A percentile compares a stretch with the other conserved stretches of the same genome.
These are phyloP conservation scores for Luvunga scandens DNA, from an alignment of 345 rosid genomes.

Conservation along the genomic window DNA sequence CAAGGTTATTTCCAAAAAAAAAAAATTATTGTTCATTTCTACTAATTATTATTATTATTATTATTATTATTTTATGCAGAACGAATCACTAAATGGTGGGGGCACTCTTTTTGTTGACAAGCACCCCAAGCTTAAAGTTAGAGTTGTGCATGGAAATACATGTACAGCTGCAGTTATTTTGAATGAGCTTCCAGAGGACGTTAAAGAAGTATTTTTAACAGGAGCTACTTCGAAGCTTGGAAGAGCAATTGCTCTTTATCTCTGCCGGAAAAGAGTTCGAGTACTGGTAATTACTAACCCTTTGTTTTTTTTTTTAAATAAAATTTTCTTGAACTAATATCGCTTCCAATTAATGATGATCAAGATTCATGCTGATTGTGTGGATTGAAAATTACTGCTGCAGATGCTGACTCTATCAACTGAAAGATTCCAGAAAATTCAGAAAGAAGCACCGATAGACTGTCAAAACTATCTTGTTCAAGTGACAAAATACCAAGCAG, in stretches of 20 bases:
- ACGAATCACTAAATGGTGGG: conserved; percentile 94
- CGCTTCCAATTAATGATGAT: background rate
- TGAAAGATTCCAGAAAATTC: conserved; percentile 86
- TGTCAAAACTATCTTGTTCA: conserved; percentile 80
- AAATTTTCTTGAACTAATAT: too few species aligned
- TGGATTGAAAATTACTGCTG: background rate
- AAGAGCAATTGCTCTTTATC: conserved; percentile 93
- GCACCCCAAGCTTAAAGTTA: conserved; percentile 69
- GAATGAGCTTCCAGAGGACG: conserved; percentile 66
- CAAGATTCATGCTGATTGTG: background rate
- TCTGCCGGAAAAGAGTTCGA: conserved; percentile 69
- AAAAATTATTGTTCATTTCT: too few species aligned
- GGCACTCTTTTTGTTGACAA: conserved; percentile 88
- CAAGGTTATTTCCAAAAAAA: too few species aligned
- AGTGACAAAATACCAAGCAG: conserved; percentile 91
- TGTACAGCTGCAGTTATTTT: conserved; percentile 94
- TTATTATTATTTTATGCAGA: conserved; percentile 36
- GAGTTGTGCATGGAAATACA: conserved; percentile 99
- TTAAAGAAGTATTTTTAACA: conserved; percentile 78
- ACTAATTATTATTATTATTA: too few species aligned
- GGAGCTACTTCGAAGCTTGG: conserved; percentile 99
- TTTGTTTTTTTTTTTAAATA: background rate
- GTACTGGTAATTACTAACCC: conserved; percentile 62
- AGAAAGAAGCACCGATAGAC: conserved; percentile 78
- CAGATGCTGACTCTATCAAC: conserved; percentile 89